Evolutionary conservation across 1,284 basidiomycete species (phyloP).

Genomic region (Puccinia coronata): DNA sequence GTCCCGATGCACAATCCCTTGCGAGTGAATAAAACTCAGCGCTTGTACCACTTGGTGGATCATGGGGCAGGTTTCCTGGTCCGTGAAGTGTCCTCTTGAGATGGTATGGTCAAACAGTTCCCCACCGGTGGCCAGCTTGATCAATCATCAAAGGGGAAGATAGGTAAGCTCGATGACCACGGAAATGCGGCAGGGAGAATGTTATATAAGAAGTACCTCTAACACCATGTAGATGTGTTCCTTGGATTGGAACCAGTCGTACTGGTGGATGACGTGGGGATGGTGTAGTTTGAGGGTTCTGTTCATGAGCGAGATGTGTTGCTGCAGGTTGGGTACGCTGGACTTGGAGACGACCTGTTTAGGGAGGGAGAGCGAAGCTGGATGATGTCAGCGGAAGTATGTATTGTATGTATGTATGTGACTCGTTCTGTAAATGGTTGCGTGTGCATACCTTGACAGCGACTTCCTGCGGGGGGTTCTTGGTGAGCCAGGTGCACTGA

Average conservation of each 20-base stretch:
- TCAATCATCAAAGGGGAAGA: not conserved
- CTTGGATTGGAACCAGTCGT: conserved; percentile 46
- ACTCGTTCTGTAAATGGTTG: not conserved
- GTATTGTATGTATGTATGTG: not conserved
- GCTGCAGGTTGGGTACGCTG: conserved; percentile 9
- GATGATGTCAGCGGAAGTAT: not conserved
- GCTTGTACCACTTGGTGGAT: conserved; percentile 20
- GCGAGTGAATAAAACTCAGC: conserved; percentile 59
- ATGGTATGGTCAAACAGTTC: conserved; percentile 46
- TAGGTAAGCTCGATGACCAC: too few relatives aligned
- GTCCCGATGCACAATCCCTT: conserved; percentile 61
- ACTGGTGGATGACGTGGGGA: conserved; percentile 35
- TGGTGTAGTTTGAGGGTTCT: not conserved
- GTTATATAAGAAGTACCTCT: too few relatives aligned
- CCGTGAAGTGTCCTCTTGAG: conserved; percentile 17
- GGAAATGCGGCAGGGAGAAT: too few relatives aligned
- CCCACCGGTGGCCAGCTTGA: conserved; percentile 41
- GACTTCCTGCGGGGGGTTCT: conserved; percentile 19
- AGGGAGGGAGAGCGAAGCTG: not conserved
- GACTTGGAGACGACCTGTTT: conserved; percentile 39
- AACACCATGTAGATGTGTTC: conserved; percentile 39
- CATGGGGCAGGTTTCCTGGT: conserved; percentile 19
- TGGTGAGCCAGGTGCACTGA: conserved; percentile 33
- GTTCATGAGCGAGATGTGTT: conserved; percentile 30
- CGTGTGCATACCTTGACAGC: conserved; percentile 33